Base-by-base conservation (phyloP, 345 rosid genomes). In the Litchi chinensis region DNA sequence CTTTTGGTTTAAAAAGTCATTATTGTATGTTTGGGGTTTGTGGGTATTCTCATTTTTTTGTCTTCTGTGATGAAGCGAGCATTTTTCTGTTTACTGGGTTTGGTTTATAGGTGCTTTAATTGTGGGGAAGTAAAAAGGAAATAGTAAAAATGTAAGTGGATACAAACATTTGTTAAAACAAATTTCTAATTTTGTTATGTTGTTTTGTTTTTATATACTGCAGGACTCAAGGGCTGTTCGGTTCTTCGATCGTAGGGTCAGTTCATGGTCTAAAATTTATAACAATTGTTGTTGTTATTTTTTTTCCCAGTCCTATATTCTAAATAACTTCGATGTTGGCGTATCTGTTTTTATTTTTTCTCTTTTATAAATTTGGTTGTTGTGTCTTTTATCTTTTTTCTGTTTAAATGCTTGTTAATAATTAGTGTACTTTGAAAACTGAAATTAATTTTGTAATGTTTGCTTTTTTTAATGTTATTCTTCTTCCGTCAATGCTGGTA, bases 211-310 rank as follows among this genome's bases (percentile, higher is more conserved):
- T 41, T 72, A 78, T 63, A 13, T 82, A 50, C 70, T 84, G 87
- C 96, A 96, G 98, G 94, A 94, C 74, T 44, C 89, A 3, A 89
- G 97, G 86, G 93, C 97, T 70, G 88, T 96, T 82, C 91, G 98
- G 56, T 69, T 96, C 80, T 96, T 94, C 68, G 98, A 96, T 81
- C 97, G 98, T 66, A 88, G 95, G 95, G 99, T 96, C 56, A 83
- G 95, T 89, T 82, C 79, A 7, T 69, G 21, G 62, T 70, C 65
- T 52, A 57, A 11, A 60, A 11, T 65, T 63, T 48, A 12, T 26
- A 56, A 11, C 26, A 22, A 18, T 66, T 32, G 26, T 71, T 78
- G 16, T 7, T 10, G 21, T n/a, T 28, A 26, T 15, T 65, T 4
- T 73, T 80, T 71, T 56, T 18, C n/a, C 26, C 50, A 6, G 10